Conservation (phyloP, 176 grass and related monocot genomes). For the Phoenix roebelenii region DNA sequence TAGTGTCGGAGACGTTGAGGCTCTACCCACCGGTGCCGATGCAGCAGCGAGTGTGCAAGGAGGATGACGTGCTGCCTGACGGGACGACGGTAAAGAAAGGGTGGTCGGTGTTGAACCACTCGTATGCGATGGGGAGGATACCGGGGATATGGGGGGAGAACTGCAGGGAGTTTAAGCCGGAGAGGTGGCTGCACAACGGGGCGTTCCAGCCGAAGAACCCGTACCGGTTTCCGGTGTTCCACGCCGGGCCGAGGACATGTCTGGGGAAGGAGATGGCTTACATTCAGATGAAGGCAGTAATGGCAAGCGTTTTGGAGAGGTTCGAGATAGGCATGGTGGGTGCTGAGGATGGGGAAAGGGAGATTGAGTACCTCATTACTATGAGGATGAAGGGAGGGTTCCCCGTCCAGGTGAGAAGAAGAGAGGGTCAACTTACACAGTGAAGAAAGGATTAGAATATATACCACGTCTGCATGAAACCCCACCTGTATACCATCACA, state of each 20-base stretch:
- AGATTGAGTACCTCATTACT: constrained; percentile 32
- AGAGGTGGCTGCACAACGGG: constrained; percentile 53
- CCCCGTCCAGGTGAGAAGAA: constrained; percentile 19
- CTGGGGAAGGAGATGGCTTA: constrained; percentile 76
- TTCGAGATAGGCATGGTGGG: constrained; percentile 4
- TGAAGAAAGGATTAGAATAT: no score
- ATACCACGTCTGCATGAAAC: no score
- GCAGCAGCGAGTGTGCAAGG: constrained; percentile 7
- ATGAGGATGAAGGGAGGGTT: constrained; percentile 56
- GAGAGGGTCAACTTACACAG: no score
- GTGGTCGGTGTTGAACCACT: constrained; percentile 41
- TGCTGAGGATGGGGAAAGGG: constrained; percentile 11
- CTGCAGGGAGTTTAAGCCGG: constrained; percentile 37
- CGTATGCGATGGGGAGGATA: constrained; percentile 27
- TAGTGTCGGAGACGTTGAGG: constrained; percentile 61
- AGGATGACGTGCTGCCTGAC: constrained; percentile 57
- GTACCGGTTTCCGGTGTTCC: constrained; percentile 43
- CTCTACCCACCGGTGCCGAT: constrained; percentile 58
- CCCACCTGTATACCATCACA: no score
- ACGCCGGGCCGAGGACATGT: constrained; percentile 58
- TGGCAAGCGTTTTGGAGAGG: constrained; percentile 38
- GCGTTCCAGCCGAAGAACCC: constrained; percentile 50
- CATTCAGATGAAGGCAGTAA: constrained; percentile 72
- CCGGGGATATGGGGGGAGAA: constrained; percentile 33
- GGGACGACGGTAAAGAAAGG: constrained; percentile 32